These are phyloP conservation scores for Stemphylium beticola DNA, from an alignment of 2,329 filamentous ascomycete species.

Conservation along the genomic window DNA sequence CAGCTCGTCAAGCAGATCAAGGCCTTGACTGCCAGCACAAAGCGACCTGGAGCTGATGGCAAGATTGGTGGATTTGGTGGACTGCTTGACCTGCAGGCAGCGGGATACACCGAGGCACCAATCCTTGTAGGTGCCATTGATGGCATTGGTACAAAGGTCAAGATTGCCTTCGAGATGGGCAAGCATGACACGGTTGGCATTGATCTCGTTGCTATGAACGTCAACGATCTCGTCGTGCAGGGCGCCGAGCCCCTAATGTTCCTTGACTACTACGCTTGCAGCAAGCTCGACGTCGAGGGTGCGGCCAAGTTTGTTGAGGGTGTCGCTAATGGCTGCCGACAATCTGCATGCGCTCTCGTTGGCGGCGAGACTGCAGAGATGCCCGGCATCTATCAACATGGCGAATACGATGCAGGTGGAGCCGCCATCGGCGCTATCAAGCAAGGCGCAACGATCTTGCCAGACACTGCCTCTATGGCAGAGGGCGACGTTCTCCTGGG, in stretches of 20 bases:
- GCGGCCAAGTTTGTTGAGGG: conserved; percentile 89
- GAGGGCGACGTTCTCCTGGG: conserved; percentile 86
- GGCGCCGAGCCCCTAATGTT: conserved; percentile 95
- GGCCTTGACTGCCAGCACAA: conserved; percentile 82
- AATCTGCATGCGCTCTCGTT: conserved; percentile 87
- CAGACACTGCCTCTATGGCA: conserved; percentile 75
- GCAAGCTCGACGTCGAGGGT: conserved; percentile 77
- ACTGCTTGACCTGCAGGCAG: conserved; percentile 76
- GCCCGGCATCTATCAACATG: conserved; percentile 88
- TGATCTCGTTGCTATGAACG: conserved; percentile 98
- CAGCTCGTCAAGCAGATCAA: conserved; percentile 92
- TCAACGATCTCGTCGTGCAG: conserved; percentile 96
- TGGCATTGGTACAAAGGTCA: conserved; percentile 95
- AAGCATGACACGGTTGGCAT: conserved; percentile 96
- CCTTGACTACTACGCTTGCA: conserved; percentile 97
- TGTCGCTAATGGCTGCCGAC: conserved; percentile 84
- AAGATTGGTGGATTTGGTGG: conserved; percentile 96
- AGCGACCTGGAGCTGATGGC: conserved; percentile 84
- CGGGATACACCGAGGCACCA: conserved; percentile 76
- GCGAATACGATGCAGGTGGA: conserved; percentile 92
- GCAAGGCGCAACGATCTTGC: conserved; percentile 70
- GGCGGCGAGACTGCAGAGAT: conserved; percentile 98
- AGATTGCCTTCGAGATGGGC: conserved; percentile 87
- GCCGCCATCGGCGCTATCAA: conserved; percentile 85
- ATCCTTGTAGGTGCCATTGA: conserved; percentile 94